Conservation (phyloP, 2,329 filamentous ascomycete genomes). For the Sporothrix phasma region DNA sequence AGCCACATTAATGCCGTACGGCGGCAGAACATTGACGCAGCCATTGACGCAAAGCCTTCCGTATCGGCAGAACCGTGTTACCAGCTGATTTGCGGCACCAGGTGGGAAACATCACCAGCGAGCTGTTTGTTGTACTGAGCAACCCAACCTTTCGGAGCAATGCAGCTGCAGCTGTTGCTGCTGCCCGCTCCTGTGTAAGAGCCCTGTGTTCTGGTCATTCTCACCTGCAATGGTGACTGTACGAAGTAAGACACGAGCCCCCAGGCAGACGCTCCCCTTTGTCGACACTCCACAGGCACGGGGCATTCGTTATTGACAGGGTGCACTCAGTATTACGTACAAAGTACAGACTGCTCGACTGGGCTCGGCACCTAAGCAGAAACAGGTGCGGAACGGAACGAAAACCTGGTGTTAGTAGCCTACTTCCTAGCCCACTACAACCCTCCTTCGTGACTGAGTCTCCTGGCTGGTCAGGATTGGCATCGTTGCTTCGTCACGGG, state of each 20-base stretch:
- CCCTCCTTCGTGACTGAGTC: not conserved
- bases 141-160: no score
- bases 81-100: not conserved
- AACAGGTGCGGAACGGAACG: not conserved
- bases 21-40: not conserved
- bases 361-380: not conserved
- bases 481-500: not conserved
- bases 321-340: no score
- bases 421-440: not conserved
- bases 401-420: not conserved
- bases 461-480: not conserved
- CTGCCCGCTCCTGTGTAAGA: not conserved
- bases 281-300: no score
- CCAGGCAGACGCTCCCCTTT: no score
- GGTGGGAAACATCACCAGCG: not conserved
- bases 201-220: not conserved
- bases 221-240: not conserved
- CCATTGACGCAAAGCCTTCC: not conserved
- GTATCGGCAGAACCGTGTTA: not conserved
- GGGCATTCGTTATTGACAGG: not conserved
- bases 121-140: no score
- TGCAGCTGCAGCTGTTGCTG: not conserved
- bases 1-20: not conserved
- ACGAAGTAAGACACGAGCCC: no score
- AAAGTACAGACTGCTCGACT: no score